Evolutionary conservation across 164 flowering plant genomes (phyloP), one percentile per base, ranked within the genome.

Genomic region (Chloranthus sessilifolius): DNA sequence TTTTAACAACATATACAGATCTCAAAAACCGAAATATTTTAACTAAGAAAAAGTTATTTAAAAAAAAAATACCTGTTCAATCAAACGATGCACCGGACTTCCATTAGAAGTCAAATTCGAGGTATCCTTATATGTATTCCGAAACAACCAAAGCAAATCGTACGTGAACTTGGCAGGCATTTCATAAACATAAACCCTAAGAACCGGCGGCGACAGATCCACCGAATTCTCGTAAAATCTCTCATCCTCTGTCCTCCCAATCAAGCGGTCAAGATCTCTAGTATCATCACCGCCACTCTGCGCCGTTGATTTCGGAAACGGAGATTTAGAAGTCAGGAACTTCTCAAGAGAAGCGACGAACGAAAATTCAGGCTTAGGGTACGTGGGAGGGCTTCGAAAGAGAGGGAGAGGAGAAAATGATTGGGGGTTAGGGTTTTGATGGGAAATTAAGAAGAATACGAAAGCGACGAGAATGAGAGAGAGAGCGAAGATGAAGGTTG

Each of bases 41-140:
- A n/a, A 6, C 16, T 16, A 33, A 22, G 4, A 9, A 44, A 5
- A 15, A n/a, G 12, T 1, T 9, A 27, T 5, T 39, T 8, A 9
- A 38, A 41, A n/a, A 45, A 26, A 17, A 30, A 20, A 5, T 42
- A 83, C 98, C 80, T 92, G 98, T 58, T 92, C 95, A 42, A 92
- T 86, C 15, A 92, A 56, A 4, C 99, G 81, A 67, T 88, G 99
- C 20, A 92, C 97, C 5, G 97, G 99, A 64, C 96, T 88, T n/a
- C 99, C 99, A 60, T 92, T 92, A 12, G 99, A 92, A 17, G 97
- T 88, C 50, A 82, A 67, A 79, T 92, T 92, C 20, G 62, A 63
- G 1, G 96, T 92, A 26, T 88, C 88, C 44, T 46, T 71, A 39
- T 86, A 92, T 20, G 95, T 76, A 54, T 78, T 71, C 19, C 68